Conservation (phyloP, 2,329 filamentous ascomycete species). For the Aspergillus sp. region DNA sequence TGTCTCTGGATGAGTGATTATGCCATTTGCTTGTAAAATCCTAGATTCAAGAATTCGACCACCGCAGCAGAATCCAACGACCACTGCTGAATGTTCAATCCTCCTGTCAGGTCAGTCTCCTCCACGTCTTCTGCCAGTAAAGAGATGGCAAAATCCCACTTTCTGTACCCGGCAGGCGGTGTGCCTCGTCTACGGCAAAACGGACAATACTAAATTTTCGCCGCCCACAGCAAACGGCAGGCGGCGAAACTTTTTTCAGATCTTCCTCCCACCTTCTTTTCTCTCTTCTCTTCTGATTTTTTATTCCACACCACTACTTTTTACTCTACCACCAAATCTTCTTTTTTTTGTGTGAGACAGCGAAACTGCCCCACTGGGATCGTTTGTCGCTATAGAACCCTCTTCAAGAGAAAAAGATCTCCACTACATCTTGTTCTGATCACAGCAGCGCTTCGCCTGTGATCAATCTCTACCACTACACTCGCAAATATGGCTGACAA, state of each 20-base stretch:
- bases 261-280: slow-evolving; percentile 14
- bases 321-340: slow-evolving; percentile 2
- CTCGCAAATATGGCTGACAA: slow-evolving; percentile 98
- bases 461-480: slow-evolving; percentile 43
- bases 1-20: too few species aligned
- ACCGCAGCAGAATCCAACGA: background rate
- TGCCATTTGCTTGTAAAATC: too few species aligned
- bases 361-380: slow-evolving; percentile 20
- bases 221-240: slow-evolving; percentile 4
- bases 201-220: slow-evolving; percentile 6
- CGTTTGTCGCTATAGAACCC: slow-evolving; percentile 25
- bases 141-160: background rate
- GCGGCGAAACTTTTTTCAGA: slow-evolving; percentile 14
- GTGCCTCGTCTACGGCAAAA: slow-evolving; percentile 1
- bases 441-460: slow-evolving; percentile 65
- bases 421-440: slow-evolving; percentile 42
- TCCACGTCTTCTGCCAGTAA: too few species aligned
- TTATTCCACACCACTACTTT: slow-evolving; percentile 6
- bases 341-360: slow-evolving; percentile 15
- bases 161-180: slow-evolving; percentile 11
- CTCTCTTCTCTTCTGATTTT: slow-evolving; percentile 12
- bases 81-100: too few species aligned
- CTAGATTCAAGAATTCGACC: too few species aligned
- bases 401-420: slow-evolving; percentile 22
- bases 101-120: too few species aligned